phyloP scores from a whole-genome alignment of 257 asterid genomes.

The Ilex asprella region DNA sequence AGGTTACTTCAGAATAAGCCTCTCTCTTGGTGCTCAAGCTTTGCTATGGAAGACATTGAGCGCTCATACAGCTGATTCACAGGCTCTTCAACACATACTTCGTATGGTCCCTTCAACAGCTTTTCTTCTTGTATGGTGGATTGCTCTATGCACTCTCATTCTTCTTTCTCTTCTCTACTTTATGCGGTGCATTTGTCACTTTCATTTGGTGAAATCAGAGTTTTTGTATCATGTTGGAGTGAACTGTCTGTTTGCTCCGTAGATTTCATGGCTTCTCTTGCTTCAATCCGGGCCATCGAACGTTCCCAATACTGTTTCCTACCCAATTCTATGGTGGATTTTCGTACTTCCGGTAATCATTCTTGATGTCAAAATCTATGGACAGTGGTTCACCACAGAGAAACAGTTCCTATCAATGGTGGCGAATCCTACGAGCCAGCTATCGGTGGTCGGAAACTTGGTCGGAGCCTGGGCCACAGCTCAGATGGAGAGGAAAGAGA shows the following conservation, averaged over 20 bases:
- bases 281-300: constrained; percentile 21
- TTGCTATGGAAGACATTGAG: constrained; percentile 38
- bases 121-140: constrained; percentile 40
- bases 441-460: constrained; percentile 44
- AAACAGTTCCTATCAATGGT: constrained; percentile 33
- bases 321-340: constrained; percentile 12
- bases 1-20: constrained; percentile 39
- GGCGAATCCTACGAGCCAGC: constrained; percentile 48
- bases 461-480: constrained; percentile 41
- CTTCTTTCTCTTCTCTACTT: constrained; percentile 29
- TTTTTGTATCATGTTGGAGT: constrained; percentile 31
- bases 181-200: constrained; percentile 26
- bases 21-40: constrained; percentile 36
- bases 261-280: constrained; percentile 40
- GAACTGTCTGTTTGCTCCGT: constrained; percentile 37
- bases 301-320: background rate
- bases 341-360: constrained; percentile 26
- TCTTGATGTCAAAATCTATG: constrained; percentile 43
- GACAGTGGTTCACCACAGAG: constrained; percentile 52
- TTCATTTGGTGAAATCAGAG: constrained; percentile 26
- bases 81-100: constrained; percentile 6
- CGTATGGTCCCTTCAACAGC: constrained; percentile 26
- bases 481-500: constrained; percentile 39
- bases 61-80: constrained; percentile 12
- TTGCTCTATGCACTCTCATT: constrained; percentile 19